Conservation (phyloP, 169 alveolate species). For the Perkinsus marinus region DNA sequence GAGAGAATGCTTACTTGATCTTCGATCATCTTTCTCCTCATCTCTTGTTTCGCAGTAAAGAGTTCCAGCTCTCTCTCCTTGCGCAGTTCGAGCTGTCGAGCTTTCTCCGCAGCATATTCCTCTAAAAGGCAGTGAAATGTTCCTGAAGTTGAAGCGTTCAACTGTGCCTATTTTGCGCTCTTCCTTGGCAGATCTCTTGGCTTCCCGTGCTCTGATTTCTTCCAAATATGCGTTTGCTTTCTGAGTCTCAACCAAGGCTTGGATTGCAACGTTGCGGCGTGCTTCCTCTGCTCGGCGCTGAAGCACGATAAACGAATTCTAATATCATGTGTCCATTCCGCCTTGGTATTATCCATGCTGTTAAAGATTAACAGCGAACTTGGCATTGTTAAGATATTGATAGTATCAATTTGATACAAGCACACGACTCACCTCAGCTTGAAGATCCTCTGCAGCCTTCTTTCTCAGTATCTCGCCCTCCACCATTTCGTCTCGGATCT, state of each 20-base stretch:
- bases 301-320: neutral
- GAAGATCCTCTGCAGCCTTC: slow-evolving; percentile 4
- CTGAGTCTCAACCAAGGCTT: slow-evolving; percentile 4
- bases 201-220: neutral
- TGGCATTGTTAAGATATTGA: no score
- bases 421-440: neutral
- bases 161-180: neutral
- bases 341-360: no score
- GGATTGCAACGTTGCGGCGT: neutral
- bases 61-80: neutral
- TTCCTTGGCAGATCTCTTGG: neutral
- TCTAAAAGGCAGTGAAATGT: neutral
- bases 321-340: no score
- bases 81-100: neutral
- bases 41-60: neutral
- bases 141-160: neutral
- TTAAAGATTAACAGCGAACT: no score
- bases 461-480: slow-evolving; percentile 6
- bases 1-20: neutral
- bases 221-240: slow-evolving; percentile 6
- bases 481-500: neutral
- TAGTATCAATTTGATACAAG: no score
- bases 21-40: neutral
- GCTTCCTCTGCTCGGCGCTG: slow-evolving; percentile 4
- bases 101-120: slow-evolving; percentile 4